phyloP scores from a whole-genome alignment of 2,329 filamentous ascomycete genomes.

The Colletotrichum tamarilloi region DNA sequence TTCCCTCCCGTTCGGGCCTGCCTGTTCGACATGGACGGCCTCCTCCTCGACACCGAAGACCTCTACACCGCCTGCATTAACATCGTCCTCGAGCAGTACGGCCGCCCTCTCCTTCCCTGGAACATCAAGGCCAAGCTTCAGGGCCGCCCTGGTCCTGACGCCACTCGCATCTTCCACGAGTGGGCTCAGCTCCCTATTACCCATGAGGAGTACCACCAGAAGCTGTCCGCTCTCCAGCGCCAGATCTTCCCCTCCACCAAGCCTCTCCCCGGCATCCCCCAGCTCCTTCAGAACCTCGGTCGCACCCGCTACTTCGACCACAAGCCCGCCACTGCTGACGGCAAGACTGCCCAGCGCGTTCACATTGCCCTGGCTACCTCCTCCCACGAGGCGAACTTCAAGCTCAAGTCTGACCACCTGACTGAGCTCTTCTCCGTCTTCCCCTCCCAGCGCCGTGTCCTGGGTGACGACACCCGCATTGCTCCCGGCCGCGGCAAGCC shows the following conservation, averaged over 20 bases:
- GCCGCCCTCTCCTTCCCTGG: conserved; percentile 85
- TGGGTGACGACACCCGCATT: conserved; percentile 88
- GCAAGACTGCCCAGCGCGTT: conserved; percentile 55
- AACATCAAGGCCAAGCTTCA: conserved; percentile 89
- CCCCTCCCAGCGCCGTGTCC: conserved; percentile 74
- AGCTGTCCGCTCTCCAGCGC: conserved; percentile 73
- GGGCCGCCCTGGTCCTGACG: conserved; percentile 65
- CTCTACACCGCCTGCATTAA: conserved; percentile 88
- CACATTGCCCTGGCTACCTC: conserved; percentile 91
- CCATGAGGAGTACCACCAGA: conserved; percentile 71
- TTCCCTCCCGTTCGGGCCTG: conserved; percentile 87
- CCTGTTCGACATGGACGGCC: conserved; percentile 98
- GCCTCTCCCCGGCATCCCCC: conserved; percentile 81
- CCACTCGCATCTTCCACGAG: conserved; percentile 69
- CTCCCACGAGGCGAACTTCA: conserved; percentile 77
- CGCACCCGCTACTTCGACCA: conserved; percentile 62
- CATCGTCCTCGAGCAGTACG: conserved; percentile 80
- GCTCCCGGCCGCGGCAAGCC: conserved; percentile 88
- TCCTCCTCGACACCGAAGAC: conserved; percentile 94
- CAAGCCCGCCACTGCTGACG: conserved; percentile 40
- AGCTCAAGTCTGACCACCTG: conserved; percentile 78
- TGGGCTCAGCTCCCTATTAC: conserved; percentile 90
- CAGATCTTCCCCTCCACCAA: conserved; percentile 79
- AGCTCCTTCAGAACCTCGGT: conserved; percentile 72
- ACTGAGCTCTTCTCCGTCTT: conserved; percentile 73